Evolutionary conservation across 106 monocot species (phyloP).

Genomic region (Apostasia shenzhenica): DNA sequence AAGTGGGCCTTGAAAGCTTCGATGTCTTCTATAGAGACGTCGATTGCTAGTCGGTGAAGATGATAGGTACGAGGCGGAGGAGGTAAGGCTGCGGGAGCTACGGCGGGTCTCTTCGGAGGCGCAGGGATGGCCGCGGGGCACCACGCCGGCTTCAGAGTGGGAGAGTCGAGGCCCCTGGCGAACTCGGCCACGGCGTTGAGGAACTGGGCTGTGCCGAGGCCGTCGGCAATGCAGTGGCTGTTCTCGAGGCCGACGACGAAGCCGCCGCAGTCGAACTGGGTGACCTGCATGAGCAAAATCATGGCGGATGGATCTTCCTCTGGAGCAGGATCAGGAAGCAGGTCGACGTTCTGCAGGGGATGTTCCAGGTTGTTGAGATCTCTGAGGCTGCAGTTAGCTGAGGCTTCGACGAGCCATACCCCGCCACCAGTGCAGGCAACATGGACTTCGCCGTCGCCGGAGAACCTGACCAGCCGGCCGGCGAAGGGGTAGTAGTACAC

Average conservation of each 20-base stretch:
- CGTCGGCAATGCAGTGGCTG: constrained; percentile 25
- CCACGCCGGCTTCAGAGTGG: constrained; percentile 11
- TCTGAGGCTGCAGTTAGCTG: background rate
- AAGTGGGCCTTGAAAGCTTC: constrained; percentile 5
- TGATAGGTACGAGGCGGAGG: constrained; percentile 1
- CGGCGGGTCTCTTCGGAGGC: background rate
- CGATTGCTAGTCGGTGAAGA: constrained; percentile 3
- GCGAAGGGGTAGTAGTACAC: constrained; percentile 17
- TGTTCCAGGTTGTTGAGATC: background rate
- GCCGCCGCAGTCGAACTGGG: constrained; percentile 21
- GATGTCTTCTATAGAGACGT: constrained; percentile 6
- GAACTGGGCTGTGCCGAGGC: constrained; percentile 19
- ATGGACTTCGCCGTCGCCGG: background rate
- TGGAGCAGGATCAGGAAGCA: background rate
- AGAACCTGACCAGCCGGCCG: constrained; percentile 6
- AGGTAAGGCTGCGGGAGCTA: no score
- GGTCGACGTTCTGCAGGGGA: background rate
- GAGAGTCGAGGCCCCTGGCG: constrained; percentile 17
- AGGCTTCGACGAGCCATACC: background rate
- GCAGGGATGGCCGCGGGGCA: constrained; percentile 9
- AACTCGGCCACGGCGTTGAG: constrained; percentile 16
- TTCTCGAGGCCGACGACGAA: constrained; percentile 14
- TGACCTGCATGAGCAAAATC: constrained; percentile 12
- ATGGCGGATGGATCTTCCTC: background rate
- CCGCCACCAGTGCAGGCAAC: constrained; percentile 9